Conservation (phyloP, 441 rosid genomes). For the Brassica balearica region DNA sequence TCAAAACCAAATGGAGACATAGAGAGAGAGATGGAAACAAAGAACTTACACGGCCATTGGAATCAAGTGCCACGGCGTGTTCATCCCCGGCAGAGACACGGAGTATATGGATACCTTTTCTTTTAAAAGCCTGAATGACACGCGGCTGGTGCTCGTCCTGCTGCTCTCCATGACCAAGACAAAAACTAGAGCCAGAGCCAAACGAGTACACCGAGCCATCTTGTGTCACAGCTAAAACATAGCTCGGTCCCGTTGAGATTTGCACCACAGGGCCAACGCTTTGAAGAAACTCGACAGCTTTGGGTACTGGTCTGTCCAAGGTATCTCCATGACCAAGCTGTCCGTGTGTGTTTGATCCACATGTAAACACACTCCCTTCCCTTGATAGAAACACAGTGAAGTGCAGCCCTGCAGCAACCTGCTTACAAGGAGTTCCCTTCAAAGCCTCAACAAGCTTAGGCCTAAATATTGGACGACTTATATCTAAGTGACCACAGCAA, state of each 20-base stretch:
- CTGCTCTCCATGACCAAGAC: slow-evolving; percentile 98
- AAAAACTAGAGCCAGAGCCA: slow-evolving; percentile 88
- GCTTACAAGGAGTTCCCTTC: slow-evolving; percentile 81
- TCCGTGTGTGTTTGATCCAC: slow-evolving; percentile 84
- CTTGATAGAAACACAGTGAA: slow-evolving; percentile 85
- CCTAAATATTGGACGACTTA: slow-evolving; percentile 81
- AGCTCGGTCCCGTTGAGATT: slow-evolving; percentile 91
- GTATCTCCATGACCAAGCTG: slow-evolving; percentile 95
- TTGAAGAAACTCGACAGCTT: slow-evolving; percentile 58
- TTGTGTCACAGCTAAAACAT: slow-evolving; percentile 70
- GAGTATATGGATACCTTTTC: slow-evolving; percentile 72
- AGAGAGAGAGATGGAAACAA: slow-evolving; percentile 6
- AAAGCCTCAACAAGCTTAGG: slow-evolving; percentile 89
- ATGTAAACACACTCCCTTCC: slow-evolving; percentile 75
- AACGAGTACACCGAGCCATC: slow-evolving; percentile 81
- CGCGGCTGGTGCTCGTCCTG: slow-evolving; percentile 86
- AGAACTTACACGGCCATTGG: slow-evolving; percentile 81
- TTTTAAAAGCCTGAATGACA: slow-evolving; percentile 69
- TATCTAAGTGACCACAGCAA: slow-evolving; percentile 85
- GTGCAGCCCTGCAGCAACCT: slow-evolving; percentile 92
- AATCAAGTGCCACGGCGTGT: slow-evolving; percentile 87
- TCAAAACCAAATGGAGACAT: not conserved
- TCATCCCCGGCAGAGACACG: slow-evolving; percentile 98
- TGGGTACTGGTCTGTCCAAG: slow-evolving; percentile 78
- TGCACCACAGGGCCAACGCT: slow-evolving; percentile 72